phyloP scores from a whole-genome alignment of 1,284 basidiomycete genomes.

The Crocinoboletus sp. region DNA sequence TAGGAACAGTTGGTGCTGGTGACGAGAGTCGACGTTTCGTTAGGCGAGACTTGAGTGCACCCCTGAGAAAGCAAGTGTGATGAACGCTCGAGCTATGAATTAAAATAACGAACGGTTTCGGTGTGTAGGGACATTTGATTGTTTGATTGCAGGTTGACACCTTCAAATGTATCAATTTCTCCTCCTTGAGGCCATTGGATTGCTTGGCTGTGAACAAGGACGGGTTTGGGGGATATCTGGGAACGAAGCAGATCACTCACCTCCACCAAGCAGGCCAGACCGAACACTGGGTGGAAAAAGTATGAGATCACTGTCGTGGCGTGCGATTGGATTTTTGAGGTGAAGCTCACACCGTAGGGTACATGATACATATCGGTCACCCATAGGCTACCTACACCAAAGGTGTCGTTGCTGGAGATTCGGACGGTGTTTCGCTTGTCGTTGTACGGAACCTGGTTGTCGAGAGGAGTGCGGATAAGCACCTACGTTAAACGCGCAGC shows the following conservation, averaged over 20 bases:
- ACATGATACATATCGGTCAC: constrained; percentile 64
- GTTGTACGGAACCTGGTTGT: constrained; percentile 39
- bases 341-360: constrained; percentile 53
- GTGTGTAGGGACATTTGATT: constrained; percentile 74
- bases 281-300: constrained; percentile 47
- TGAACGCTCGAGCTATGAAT: not conserved
- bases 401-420: constrained; percentile 55
- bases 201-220: constrained; percentile 39
- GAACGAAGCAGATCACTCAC: constrained; percentile 11
- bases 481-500: not conserved
- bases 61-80: constrained; percentile 36
- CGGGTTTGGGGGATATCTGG: not conserved
- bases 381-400: constrained; percentile 61
- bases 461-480: not conserved
- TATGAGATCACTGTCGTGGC: not conserved
- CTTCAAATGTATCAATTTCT: constrained; percentile 77
- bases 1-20: constrained; percentile 60
- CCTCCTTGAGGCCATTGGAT: constrained; percentile 59
- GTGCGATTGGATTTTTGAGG: not conserved
- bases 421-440: constrained; percentile 69
- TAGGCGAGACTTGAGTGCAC: constrained; percentile 48
- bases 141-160: constrained; percentile 56
- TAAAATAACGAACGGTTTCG: constrained; percentile 31
- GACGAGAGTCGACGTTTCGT: constrained; percentile 48
- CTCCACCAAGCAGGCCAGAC: constrained; percentile 66